Conservation (phyloP, 2,329 filamentous ascomycete species). For the Aspergillus candidus region DNA sequence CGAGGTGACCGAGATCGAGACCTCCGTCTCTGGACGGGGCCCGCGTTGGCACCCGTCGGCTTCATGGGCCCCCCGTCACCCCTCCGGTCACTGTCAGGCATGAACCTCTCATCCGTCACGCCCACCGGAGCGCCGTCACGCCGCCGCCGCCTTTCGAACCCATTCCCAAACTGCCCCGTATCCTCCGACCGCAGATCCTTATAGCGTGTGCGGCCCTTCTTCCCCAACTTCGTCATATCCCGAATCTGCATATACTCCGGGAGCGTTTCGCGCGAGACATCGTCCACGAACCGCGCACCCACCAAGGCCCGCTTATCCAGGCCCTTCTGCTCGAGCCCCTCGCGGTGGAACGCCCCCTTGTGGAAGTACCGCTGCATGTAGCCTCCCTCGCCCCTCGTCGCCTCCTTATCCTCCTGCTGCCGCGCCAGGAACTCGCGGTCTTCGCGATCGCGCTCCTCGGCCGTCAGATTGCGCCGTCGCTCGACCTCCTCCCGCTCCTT, state of each 20-base stretch:
- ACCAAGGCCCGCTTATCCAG: slow-evolving; percentile 78
- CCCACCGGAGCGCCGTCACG: slow-evolving; percentile 31
- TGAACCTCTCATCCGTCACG: slow-evolving; percentile 42
- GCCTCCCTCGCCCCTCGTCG: slow-evolving; percentile 69
- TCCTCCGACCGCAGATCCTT: slow-evolving; percentile 83
- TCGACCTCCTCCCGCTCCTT: slow-evolving; percentile 84
- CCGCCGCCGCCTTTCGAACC: slow-evolving; percentile 24
- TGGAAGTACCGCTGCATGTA: slow-evolving; percentile 97
- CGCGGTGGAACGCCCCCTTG: slow-evolving; percentile 91
- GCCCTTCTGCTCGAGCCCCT: slow-evolving; percentile 68
- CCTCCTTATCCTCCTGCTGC: slow-evolving; percentile 72
- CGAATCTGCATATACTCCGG: slow-evolving; percentile 89
- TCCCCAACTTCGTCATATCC: slow-evolving; percentile 88
- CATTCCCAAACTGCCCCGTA: slow-evolving; percentile 71
- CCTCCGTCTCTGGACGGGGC: slow-evolving; percentile 33
- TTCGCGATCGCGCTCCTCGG: slow-evolving; percentile 78
- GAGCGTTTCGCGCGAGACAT: slow-evolving; percentile 76
- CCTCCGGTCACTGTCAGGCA: slow-evolving; percentile 32
- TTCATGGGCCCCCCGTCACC: slow-evolving; percentile 30
- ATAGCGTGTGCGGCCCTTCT: slow-evolving; percentile 86
- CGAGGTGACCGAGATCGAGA: slow-evolving; percentile 42
- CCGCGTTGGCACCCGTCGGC: slow-evolving; percentile 44
- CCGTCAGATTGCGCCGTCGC: slow-evolving; percentile 75
- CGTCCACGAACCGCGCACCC: slow-evolving; percentile 75
- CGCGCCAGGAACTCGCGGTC: slow-evolving; percentile 70